phyloP scores from a whole-genome alignment of 2,329 filamentous ascomycete genomes.

The Sclerotinia glacialis region DNA sequence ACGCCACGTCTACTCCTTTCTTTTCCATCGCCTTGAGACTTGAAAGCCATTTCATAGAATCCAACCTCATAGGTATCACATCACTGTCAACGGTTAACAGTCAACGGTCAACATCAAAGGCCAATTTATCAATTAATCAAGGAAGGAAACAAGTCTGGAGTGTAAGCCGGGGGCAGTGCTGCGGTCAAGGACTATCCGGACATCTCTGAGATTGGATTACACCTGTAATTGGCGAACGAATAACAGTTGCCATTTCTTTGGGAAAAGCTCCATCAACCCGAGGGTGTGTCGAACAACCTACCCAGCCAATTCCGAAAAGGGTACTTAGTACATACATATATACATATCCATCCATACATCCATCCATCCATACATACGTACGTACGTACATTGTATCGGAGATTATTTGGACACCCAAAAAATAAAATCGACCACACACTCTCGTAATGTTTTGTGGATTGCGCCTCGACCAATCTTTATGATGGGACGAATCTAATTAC shows the following conservation, averaged over 20 bases:
- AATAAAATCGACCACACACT: not conserved
- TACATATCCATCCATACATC: not conserved
- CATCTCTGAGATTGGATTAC: conserved; percentile 14
- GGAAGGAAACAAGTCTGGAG: not conserved
- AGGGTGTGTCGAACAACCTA: conserved; percentile 1
- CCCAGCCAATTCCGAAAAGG: not conserved
- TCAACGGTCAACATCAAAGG: not conserved
- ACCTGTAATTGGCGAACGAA: conserved; percentile 20
- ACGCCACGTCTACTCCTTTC: not conserved
- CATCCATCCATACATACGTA: not conserved
- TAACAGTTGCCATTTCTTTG: conserved; percentile 12
- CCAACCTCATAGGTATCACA: not conserved
- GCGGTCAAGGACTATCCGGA: conserved; percentile 11
- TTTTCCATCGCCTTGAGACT: not conserved
- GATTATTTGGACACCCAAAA: not conserved
- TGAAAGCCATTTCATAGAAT: not conserved
- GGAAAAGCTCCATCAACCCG: conserved; percentile 12
- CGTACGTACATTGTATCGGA: conserved; percentile 16
- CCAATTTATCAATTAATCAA: conserved; percentile 10
- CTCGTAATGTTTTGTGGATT: conserved; percentile 29
- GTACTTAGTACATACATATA: not conserved
- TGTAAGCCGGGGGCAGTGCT: not conserved
- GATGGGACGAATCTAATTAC: conserved; percentile 33
- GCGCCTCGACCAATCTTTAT: conserved; percentile 30
- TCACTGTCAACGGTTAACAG: not conserved